Conservation (phyloP, 768 basidiomycete genomes). For the Boletus sp. region DNA sequence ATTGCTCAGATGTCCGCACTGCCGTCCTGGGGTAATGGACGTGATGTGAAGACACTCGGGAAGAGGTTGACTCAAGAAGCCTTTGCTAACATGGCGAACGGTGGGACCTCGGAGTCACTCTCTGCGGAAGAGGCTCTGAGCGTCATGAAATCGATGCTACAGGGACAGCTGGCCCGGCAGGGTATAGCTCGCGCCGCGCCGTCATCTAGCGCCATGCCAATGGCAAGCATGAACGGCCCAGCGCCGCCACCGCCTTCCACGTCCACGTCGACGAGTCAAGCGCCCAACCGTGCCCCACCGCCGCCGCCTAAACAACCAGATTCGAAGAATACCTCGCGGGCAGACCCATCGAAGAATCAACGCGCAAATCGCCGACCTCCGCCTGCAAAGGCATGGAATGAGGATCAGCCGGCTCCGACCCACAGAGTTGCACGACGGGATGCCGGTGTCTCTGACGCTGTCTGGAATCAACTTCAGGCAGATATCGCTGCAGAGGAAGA, state of each 20-base stretch:
- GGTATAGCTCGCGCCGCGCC: conserved; percentile 1
- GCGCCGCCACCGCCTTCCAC: conserved; percentile 21
- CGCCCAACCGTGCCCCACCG: conserved; percentile 20
- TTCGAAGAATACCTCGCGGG: background rate
- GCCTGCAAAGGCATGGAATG: background rate
- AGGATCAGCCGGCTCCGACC: conserved; percentile 7
- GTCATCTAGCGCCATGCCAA: conserved; percentile 10
- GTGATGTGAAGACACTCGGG: conserved; percentile 56
- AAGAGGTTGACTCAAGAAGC: conserved; percentile 46
- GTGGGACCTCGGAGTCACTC: conserved; percentile 24
- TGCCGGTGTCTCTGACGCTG: conserved; percentile 47
- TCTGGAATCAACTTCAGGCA: conserved; percentile 51
- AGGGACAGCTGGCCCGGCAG: conserved; percentile 22
- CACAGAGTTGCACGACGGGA: conserved; percentile 36
- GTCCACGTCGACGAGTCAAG: conserved; percentile 16
- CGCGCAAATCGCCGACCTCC: background rate
- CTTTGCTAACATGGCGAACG: conserved; percentile 26
- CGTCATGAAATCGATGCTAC: conserved; percentile 22
- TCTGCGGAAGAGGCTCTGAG: conserved; percentile 27
- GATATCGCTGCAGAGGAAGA: conserved; percentile 28
- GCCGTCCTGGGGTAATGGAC: conserved; percentile 65
- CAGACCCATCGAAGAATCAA: background rate
- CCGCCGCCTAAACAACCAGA: conserved; percentile 12
- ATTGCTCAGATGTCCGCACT: conserved; percentile 44
- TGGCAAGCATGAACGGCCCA: conserved; percentile 19